These are phyloP conservation scores for Hypocreales sp. DNA, from an alignment of 2,329 filamentous ascomycete species.

Conservation along the genomic window DNA sequence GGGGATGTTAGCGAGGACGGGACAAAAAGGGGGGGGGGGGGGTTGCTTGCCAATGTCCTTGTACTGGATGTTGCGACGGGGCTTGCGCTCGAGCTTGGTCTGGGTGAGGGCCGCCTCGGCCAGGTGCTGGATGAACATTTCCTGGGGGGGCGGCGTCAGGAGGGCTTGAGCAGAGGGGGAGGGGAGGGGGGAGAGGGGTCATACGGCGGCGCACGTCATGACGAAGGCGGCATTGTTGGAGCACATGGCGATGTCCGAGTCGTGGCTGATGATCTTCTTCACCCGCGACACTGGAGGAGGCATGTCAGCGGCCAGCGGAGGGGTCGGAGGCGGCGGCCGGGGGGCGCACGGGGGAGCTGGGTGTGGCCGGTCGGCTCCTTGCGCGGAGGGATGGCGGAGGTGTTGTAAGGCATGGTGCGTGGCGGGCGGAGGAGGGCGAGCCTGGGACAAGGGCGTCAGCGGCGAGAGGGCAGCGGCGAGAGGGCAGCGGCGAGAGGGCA, in stretches of 20 bases:
- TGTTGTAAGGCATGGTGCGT: conserved; percentile 72
- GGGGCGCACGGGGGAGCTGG: conserved; percentile 64
- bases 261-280: conserved; percentile 85
- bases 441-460: too few relatives aligned
- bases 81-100: conserved; percentile 81
- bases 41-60: conserved; percentile 60
- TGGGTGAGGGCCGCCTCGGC: conserved; percentile 74
- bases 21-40: not conserved
- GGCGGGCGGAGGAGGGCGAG: too few relatives aligned
- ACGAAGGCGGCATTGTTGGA: conserved; percentile 91
- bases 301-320: too few relatives aligned
- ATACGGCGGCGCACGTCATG: conserved; percentile 75
- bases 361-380: conserved; percentile 76
- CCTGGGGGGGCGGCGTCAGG: conserved; percentile 28
- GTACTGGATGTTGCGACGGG: conserved; percentile 87
- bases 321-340: too few relatives aligned
- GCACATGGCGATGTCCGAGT: conserved; percentile 72
- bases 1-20: conserved; percentile 2
- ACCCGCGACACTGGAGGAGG: conserved; percentile 67
- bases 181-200: not conserved
- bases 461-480: too few relatives aligned
- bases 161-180: too few relatives aligned
- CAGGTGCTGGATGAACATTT: conserved; percentile 92
- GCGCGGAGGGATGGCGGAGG: conserved; percentile 61
- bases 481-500: too few relatives aligned